A percentile compares a stretch with the other conserved stretches of the same genome.
Conservation (phyloP, 2,329 filamentous ascomycete genomes). For the Apiospora malaysiana region DNA sequence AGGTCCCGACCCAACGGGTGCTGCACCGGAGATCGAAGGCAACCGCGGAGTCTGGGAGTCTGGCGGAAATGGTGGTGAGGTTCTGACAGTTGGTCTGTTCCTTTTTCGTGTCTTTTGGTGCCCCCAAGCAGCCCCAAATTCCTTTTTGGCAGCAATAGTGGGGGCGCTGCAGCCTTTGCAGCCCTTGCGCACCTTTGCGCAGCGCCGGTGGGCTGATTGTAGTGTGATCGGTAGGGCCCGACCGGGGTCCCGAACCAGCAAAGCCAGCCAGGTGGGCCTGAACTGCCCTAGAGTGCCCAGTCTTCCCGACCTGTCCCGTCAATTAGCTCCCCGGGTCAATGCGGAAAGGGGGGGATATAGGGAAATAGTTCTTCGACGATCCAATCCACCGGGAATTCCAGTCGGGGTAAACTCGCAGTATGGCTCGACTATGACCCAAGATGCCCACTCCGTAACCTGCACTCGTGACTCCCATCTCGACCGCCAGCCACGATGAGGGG, state of each 20-base stretch:
- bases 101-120: too few species aligned
- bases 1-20: slow-evolving; percentile 2
- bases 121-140: too few species aligned
- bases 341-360: slow-evolving; percentile 1
- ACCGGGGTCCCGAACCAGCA: not conserved
- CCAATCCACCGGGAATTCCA: slow-evolving; percentile 7
- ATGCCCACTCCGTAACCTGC: not conserved
- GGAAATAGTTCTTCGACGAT: slow-evolving; percentile 10
- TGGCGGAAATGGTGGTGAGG: slow-evolving; percentile 18
- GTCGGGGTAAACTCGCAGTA: not conserved
- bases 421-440: slow-evolving; percentile 2
- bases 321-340: slow-evolving; percentile 3
- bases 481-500: not conserved
- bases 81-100: slow-evolving; percentile 8
- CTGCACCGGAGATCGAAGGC: slow-evolving; percentile 20
- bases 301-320: slow-evolving; percentile 5
- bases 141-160: slow-evolving; percentile 14
- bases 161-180: slow-evolving; percentile 6
- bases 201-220: slow-evolving; percentile 19
- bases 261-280: too few species aligned
- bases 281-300: too few species aligned
- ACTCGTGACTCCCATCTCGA: not conserved
- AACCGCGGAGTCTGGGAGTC: not conserved
- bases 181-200: not conserved
- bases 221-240: slow-evolving; percentile 11